Conservation (phyloP, 2,329 filamentous ascomycete genomes). For the Aspergillus amoenus region DNA sequence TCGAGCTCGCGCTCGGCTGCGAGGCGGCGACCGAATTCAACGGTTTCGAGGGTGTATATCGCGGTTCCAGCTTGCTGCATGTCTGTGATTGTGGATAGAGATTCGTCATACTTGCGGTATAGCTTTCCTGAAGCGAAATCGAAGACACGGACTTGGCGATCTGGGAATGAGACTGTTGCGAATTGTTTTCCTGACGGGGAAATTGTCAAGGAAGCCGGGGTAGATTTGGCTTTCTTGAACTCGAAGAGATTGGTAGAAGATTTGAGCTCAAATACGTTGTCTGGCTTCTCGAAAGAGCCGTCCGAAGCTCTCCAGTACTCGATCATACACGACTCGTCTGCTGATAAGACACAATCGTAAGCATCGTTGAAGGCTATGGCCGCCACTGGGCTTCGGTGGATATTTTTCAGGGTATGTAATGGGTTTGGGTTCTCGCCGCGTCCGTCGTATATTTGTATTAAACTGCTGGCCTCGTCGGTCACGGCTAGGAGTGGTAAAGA, state of each 20-base stretch:
- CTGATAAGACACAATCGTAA: conserved; percentile 87
- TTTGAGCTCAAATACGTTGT: conserved; percentile 89
- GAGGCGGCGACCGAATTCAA: conserved; percentile 87
- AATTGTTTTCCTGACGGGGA: conserved; percentile 86
- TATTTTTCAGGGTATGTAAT: conserved; percentile 70
- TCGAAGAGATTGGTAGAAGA: conserved; percentile 93
- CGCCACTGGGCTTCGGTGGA: conserved; percentile 81
- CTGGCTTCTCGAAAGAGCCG: conserved; percentile 81
- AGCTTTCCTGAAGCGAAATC: conserved; percentile 88
- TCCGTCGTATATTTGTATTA: conserved; percentile 84
- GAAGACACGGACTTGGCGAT: conserved; percentile 89
- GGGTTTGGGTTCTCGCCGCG: conserved; percentile 75
- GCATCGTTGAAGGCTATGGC: conserved; percentile 86
- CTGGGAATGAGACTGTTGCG: conserved; percentile 85
- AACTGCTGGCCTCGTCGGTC: conserved; percentile 69
- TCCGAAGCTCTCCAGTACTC: conserved; percentile 86
- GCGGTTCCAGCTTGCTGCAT: conserved; percentile 95
- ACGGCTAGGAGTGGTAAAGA: conserved; percentile 83
- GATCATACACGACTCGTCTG: conserved; percentile 87
- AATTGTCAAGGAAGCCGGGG: conserved; percentile 76
- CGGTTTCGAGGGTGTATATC: conserved; percentile 75
- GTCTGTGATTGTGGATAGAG: conserved; percentile 79
- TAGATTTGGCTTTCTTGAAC: conserved; percentile 92
- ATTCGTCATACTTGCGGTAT: conserved; percentile 92
- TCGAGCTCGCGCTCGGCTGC: conserved; percentile 86